Conservation (phyloP, 768 basidiomycete genomes). For the Lactarius quietus region DNA sequence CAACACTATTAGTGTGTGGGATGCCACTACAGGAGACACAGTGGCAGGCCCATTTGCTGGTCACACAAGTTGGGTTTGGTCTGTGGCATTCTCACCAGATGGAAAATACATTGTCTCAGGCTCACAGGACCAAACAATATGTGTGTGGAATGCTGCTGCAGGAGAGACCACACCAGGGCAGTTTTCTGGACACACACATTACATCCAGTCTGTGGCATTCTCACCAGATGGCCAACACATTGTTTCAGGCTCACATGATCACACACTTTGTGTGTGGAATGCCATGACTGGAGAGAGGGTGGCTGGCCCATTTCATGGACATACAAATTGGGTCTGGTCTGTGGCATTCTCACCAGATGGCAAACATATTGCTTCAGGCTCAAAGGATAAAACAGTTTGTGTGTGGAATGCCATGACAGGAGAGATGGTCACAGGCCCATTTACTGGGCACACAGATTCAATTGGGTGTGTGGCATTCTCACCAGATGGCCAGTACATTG, state of each 20-base stretch:
- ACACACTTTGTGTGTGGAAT: background rate
- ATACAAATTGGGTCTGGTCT: accelerated
- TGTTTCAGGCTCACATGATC: background rate
- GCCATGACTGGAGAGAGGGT: background rate
- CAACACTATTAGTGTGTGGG: too few species aligned
- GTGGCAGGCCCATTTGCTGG: too few species aligned
- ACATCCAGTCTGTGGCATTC: background rate
- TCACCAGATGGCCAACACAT: background rate
- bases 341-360: background rate
- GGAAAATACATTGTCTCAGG: too few species aligned
- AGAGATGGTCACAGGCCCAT: background rate
- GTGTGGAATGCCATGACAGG: background rate
- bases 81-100: too few species aligned
- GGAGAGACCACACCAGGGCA: background rate
- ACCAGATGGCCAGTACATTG: background rate
- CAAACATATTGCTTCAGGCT: background rate
- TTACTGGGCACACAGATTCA: background rate
- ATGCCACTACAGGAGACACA: too few species aligned
- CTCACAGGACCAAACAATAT: background rate
- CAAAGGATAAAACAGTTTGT: background rate
- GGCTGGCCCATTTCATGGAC: background rate
- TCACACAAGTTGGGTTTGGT: too few species aligned
- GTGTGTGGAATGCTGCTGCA: background rate
- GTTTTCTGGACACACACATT: background rate
- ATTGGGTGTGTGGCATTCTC: background rate